phyloP scores from a whole-genome alignment of 1,139 yeast genomes.

The Saccharomycopsis phalli region DNA sequence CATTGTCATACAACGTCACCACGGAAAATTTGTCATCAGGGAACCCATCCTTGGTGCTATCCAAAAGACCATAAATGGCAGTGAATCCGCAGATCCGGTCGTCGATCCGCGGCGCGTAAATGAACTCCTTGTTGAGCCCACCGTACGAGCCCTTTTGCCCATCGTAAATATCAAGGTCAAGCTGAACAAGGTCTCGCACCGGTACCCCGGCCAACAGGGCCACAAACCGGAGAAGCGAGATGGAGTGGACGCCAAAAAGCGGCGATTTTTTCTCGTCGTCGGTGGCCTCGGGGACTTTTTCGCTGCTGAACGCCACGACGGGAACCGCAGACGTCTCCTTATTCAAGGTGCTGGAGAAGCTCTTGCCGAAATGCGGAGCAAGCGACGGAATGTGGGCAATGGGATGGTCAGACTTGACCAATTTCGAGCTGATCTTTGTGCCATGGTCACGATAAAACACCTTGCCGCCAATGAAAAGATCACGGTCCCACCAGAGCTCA shows the following conservation, averaged over 20 bases:
- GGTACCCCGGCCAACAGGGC: constrained; percentile 39
- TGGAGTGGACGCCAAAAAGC: constrained; percentile 51
- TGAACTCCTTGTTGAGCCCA: constrained; percentile 51
- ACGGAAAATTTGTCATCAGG: constrained; percentile 36
- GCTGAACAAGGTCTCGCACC: constrained; percentile 45
- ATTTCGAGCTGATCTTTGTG: constrained; percentile 32
- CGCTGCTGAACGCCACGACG: constrained; percentile 39
- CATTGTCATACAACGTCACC: constrained; percentile 50
- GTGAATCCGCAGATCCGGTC: constrained; percentile 59
- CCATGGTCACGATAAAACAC: constrained; percentile 29
- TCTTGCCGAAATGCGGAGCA: constrained; percentile 58
- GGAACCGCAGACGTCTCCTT: constrained; percentile 58
- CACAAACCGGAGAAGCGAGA: constrained; percentile 46
- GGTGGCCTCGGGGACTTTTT: constrained; percentile 31
- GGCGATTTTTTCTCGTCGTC: constrained; percentile 56
- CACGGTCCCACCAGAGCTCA: constrained; percentile 56
- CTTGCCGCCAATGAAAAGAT: constrained; percentile 59
- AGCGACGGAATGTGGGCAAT: constrained; percentile 56
- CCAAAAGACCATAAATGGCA: constrained; percentile 42
- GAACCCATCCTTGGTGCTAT: constrained; percentile 26
- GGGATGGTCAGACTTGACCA: constrained; percentile 55
- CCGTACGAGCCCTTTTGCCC: constrained; percentile 56
- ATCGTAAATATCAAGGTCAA: constrained; percentile 57
- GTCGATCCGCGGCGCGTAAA: constrained; percentile 58
- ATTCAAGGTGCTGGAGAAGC: constrained; percentile 44